Evolutionary conservation across 805 yeast genomes (phyloP).

Genomic region (Pichia cabralensis): DNA sequence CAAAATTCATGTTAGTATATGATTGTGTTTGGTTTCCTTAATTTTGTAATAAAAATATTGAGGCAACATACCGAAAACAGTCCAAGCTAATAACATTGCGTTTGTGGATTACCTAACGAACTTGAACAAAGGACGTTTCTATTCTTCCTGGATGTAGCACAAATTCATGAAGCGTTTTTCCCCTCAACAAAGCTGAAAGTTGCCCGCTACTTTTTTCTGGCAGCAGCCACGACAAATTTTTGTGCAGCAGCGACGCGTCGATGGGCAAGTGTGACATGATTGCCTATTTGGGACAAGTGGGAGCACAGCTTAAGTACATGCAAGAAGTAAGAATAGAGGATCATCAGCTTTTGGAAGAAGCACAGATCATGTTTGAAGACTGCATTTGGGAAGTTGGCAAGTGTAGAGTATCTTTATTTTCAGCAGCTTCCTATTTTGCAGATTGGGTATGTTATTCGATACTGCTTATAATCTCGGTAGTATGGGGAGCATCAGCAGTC

Average conservation of each 20-base stretch:
- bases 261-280: too few species aligned
- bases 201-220: neutral
- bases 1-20: neutral
- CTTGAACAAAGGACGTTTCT: too few species aligned
- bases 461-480: slow-evolving; percentile 17
- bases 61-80: slow-evolving; percentile 26
- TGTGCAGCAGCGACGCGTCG: too few species aligned
- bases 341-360: too few species aligned
- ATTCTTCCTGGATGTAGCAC: too few species aligned
- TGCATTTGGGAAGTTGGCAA: too few species aligned
- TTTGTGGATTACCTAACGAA: too few species aligned
- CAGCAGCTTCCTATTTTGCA: slow-evolving; percentile 18
- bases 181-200: neutral
- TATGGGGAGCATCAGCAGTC: slow-evolving; percentile 25
- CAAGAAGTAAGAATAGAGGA: too few species aligned
- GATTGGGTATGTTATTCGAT: slow-evolving; percentile 25
- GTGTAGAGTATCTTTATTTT: neutral
- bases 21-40: neutral
- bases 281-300: too few species aligned
- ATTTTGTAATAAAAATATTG: neutral
- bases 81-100: slow-evolving; percentile 28
- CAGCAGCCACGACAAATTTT: neutral
- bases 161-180: neutral
- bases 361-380: neutral
- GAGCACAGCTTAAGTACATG: too few species aligned